Evolutionary conservation across 805 yeast genomes (phyloP), one percentile per base, ranked within the genome.

Genomic region (Metschnikowia peoriensis): DNA sequence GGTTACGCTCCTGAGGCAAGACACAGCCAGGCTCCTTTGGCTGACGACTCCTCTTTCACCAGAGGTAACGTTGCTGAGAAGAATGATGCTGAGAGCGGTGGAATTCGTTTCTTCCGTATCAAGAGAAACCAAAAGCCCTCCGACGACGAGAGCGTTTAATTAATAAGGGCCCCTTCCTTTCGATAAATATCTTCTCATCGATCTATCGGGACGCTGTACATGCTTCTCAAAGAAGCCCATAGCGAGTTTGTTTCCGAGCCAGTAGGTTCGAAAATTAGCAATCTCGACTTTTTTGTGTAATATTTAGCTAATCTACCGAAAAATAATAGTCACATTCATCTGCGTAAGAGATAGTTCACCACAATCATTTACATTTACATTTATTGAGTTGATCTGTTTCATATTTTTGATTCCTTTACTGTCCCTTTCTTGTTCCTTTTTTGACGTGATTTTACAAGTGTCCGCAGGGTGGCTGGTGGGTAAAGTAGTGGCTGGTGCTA

Each of bases 81-180:
- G 53, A 71, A 75, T 51, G 80, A 79, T 52, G 75, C 79, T 56
- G 60, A 53, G 34, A 61, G 66, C 42, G 78, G 78, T 38, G 92
- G 92, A 44, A 86, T 87, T 63, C 84, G 88, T 70, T 87, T 86
- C 70, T 87, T 86, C 77, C 86, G 84, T 63, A 84, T 87, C 56
- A 84, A 85, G 72, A 84, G 79, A 71, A 72, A 73, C 64, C 71
- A 70, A 53, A 75, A 74, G 66, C 64, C 66, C 38, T 64, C 72
- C 38, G 79, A 75, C 52, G 79, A 73, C 44, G 78, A 75, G 61
- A 71, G 77, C 56, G 77, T 73, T 52, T 75, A 70, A 59, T 28
- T 38, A 9, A 35, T 32, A 10, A 28, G 38, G 38, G 8, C n/a
- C 3, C 28, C 15, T 6, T 27, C n/a, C 12, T n/a, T 29, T 28